Base-by-base conservation (phyloP, 164 flowering plant genomes). In the Euptelea pleiosperma region DNA sequence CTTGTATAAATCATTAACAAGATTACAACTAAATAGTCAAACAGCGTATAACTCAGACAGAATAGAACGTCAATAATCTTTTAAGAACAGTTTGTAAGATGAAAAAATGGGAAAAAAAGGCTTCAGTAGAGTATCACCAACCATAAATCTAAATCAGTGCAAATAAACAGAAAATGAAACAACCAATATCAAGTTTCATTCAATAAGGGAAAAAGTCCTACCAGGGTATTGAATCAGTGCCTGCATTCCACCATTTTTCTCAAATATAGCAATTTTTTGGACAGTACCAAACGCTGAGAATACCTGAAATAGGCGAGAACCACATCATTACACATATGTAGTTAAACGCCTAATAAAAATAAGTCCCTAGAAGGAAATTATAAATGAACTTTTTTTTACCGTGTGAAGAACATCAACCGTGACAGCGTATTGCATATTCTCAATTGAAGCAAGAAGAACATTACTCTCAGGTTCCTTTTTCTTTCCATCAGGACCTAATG, bases 181-280 rank as follows among this genome's bases (percentile, higher is more conserved):
- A 36, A 50, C 5, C 25, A 26, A 2, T 19, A 7, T 4, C 45
- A 12, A 53, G 0, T 28, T 22, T 16, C 56, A 39, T n/a, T 12
- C 14, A 18, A 22, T 31, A 54, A 5, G 12, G 1, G n/a, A n/a
- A n/a, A n/a, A 47, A 30, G 28, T 34, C 64, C 29, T 78, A 87
- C 97, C 91, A 49, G 96, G 86, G 58, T 87, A 87, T 62, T 87
- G 97, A 50, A 91, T 51, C 18, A 91, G 49, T 18, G 93, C 97
- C 66, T 91, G 97, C 57, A 82, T 81, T 55, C 85, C 87, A 66
- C 96, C 97, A 75, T 84, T 91, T 72, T 91, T 91, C 70, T 91
- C 97, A 79, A 91, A 91, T n/a, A 88, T 86, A 21, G 97, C 97
- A 66, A 91, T 86, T 73, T 91, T 91, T 65, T 87, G 89, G 30